Percentiles rank a stretch among this genome's conserved stretches.
phyloP scores from a whole-genome alignment of 192 early-diverging fungal species.

The Allomyces arbusculus region DNA sequence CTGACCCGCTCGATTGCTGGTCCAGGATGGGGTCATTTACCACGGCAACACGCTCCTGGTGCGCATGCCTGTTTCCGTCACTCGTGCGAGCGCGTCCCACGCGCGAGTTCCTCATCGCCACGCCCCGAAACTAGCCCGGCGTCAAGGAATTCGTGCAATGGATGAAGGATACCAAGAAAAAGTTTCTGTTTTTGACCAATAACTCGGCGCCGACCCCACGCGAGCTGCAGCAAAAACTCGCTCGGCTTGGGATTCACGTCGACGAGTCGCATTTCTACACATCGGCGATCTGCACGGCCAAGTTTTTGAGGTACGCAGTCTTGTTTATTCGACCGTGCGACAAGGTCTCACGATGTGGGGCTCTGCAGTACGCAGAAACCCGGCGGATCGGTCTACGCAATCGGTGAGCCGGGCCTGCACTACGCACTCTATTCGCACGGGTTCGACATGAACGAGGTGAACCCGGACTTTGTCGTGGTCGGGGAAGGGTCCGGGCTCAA shows the following conservation, averaged over 20 bases:
- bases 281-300: slow-evolving; percentile 30
- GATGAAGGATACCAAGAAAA: slow-evolving; percentile 24
- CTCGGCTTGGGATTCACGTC: slow-evolving; percentile 27
- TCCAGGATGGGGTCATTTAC: slow-evolving; percentile 35
- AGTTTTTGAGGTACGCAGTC: slow-evolving; percentile 18
- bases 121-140: slow-evolving; percentile 24
- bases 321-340: slow-evolving; percentile 6
- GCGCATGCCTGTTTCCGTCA: no score
- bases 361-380: not conserved
- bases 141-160: slow-evolving; percentile 35
- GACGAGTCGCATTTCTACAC: slow-evolving; percentile 32
- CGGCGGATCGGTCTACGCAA: slow-evolving; percentile 26
- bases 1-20: not conserved
- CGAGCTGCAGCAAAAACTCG: slow-evolving; percentile 32
- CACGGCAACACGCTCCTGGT: slow-evolving; percentile 16
- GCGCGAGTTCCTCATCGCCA: slow-evolving; percentile 13
- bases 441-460: slow-evolving; percentile 34
- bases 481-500: slow-evolving; percentile 32
- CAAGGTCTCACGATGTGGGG: not conserved
- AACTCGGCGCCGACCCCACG: slow-evolving; percentile 37
- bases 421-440: slow-evolving; percentile 34
- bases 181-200: slow-evolving; percentile 41
- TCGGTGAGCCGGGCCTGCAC: slow-evolving; percentile 36
- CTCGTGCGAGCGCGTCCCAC: no score
- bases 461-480: slow-evolving; percentile 37